Percentiles rank a stretch among this genome's conserved stretches.
These are phyloP conservation scores for Lagenidium sp. DNA, from an alignment of 352 stramenopile species.

Conservation along the genomic window DNA sequence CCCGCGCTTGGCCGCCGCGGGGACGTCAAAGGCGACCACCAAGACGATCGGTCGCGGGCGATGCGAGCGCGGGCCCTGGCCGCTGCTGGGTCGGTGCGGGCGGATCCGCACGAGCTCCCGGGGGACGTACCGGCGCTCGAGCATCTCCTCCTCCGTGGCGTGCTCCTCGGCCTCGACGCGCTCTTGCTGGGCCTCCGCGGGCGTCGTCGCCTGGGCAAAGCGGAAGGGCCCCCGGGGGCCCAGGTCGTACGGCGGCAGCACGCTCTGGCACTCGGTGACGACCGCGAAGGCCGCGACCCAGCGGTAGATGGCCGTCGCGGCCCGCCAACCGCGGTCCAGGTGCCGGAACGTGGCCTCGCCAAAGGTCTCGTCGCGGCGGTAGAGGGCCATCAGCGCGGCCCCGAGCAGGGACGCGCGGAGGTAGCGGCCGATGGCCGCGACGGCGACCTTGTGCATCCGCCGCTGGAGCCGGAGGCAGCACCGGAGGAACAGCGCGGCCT, in stretches of 20 bases:
- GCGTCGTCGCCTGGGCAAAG: constrained; percentile 20
- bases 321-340: constrained; percentile 34
- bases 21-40: constrained; percentile 61
- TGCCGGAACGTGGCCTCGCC: constrained; percentile 29
- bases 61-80: constrained; percentile 16
- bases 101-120: constrained; percentile 28
- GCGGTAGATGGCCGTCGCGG: constrained; percentile 40
- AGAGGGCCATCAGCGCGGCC: constrained; percentile 30
- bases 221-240: constrained; percentile 16
- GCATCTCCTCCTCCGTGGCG: constrained; percentile 16
- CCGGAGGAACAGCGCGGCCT: constrained; percentile 42
- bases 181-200: constrained; percentile 30
- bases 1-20: constrained; percentile 15
- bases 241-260: not conserved
- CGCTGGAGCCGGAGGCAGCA: constrained; percentile 35
- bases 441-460: constrained; percentile 36
- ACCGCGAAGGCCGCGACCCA: constrained; percentile 38
- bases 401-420: constrained; percentile 30
- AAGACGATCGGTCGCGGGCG: constrained; percentile 53
- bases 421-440: constrained; percentile 14
- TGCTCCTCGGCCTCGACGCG: constrained; percentile 22
- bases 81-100: too few relatives aligned
- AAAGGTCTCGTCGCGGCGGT: constrained; percentile 40
- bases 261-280: constrained; percentile 31
- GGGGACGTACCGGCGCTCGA: constrained; percentile 54